phyloP scores from a whole-genome alignment of 2,329 filamentous ascomycete species.

The Mollisiaceae sp. region DNA sequence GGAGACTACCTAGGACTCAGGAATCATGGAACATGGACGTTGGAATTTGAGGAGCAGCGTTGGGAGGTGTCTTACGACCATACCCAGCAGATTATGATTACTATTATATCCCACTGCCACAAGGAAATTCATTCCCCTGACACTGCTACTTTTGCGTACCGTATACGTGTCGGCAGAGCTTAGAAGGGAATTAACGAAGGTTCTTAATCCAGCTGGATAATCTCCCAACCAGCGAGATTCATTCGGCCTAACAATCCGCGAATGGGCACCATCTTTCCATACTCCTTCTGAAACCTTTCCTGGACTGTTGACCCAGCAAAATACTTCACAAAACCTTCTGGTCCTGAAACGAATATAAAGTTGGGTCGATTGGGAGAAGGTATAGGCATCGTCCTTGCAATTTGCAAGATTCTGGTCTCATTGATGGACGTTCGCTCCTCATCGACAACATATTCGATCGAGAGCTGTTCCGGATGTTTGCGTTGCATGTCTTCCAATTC shows the following conservation, averaged over 20 bases:
- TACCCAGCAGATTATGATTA: background rate
- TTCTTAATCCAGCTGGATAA: constrained; percentile 44
- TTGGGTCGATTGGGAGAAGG: constrained; percentile 45
- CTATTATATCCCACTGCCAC: background rate
- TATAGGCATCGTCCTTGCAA: constrained; percentile 34
- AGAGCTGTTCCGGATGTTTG: constrained; percentile 60
- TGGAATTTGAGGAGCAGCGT: background rate
- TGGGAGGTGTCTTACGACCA: background rate
- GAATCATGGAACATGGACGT: too few species aligned
- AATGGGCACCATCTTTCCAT: constrained; percentile 74
- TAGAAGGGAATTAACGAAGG: background rate
- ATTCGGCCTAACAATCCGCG: constrained; percentile 72
- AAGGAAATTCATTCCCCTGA: background rate
- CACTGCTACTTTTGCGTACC: background rate
- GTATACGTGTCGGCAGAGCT: background rate
- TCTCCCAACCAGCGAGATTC: constrained; percentile 45
- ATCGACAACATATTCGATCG: constrained; percentile 80
- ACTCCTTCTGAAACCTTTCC: constrained; percentile 54
- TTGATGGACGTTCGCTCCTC: constrained; percentile 74
- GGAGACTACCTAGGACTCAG: too few species aligned
- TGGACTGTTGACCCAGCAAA: constrained; percentile 64
- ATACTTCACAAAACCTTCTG: constrained; percentile 84
- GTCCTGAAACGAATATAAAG: constrained; percentile 84
- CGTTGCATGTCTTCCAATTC: constrained; percentile 68
- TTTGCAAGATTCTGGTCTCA: constrained; percentile 52